These are phyloP conservation scores for Cyberlindnera maclurae DNA, from an alignment of 805 yeast species.

Conservation along the genomic window DNA sequence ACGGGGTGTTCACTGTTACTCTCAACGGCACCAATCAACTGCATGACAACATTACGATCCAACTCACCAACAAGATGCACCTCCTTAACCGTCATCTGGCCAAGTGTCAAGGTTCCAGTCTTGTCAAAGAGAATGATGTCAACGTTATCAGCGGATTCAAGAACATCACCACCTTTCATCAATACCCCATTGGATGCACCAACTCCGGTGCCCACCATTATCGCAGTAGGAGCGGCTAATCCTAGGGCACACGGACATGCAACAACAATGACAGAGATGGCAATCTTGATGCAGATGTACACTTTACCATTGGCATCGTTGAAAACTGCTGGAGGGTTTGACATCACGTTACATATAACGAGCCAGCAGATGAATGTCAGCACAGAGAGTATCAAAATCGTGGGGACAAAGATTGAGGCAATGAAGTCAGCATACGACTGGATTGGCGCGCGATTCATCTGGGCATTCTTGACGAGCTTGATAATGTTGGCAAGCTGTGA, in stretches of 20 bases:
- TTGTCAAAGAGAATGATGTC: conserved; percentile 79
- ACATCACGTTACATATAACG: conserved; percentile 29
- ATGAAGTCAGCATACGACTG: conserved; percentile 82
- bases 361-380: conserved; percentile 65
- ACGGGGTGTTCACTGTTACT: conserved; percentile 79
- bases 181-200: conserved; percentile 88
- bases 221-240: conserved; percentile 95
- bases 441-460: conserved; percentile 80
- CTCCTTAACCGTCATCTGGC: conserved; percentile 48
- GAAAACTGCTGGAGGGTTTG: conserved; percentile 44
- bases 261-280: conserved; percentile 90
- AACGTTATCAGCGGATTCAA: conserved; percentile 64
- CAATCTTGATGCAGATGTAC: conserved; percentile 65
- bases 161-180: conserved; percentile 86
- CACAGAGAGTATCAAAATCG: conserved; percentile 53
- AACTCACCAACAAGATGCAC: conserved; percentile 6
- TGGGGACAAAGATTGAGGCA: conserved; percentile 82
- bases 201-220: conserved; percentile 97
- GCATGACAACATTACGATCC: conserved; percentile 32
- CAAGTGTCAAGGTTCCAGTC: conserved; percentile 91
- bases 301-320: conserved; percentile 45
- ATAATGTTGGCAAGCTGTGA: conserved; percentile 88
- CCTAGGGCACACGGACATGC: conserved; percentile 99
- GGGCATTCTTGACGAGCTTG: conserved; percentile 81
- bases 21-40: conserved; percentile 52